A percentile compares a stretch with the other conserved stretches of the same genome.
phyloP scores from a whole-genome alignment of 2,329 filamentous ascomycete genomes.

The Botrytis byssoidea region DNA sequence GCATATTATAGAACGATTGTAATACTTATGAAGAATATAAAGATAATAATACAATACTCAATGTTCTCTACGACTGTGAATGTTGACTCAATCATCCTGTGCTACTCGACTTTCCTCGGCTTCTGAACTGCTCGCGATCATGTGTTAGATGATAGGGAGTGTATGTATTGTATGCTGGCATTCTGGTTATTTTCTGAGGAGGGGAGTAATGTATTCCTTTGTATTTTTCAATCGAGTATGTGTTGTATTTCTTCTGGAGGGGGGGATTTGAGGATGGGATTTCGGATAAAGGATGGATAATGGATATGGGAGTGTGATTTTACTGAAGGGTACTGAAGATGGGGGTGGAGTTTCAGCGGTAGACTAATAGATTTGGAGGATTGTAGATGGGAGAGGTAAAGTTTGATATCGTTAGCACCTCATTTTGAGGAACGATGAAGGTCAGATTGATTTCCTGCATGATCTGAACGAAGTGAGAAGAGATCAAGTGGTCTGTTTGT shows the following conservation, averaged over 20 bases:
- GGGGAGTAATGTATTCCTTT: neutral
- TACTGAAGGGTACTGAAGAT: neutral
- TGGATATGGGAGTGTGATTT: neutral
- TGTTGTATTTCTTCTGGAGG: neutral
- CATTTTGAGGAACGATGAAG: neutral
- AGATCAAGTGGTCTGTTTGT: neutral
- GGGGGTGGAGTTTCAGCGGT: neutral
- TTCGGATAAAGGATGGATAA: neutral
- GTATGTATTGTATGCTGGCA: neutral
- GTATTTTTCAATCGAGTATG: neutral
- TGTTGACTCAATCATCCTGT: neutral
- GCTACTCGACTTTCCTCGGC: neutral
- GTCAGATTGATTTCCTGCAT: neutral
- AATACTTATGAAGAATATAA: slow-evolving; percentile 19
- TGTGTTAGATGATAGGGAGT: neutral
- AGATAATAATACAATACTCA: neutral
- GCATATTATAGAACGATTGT: slow-evolving; percentile 15
- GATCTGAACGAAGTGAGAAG: neutral
- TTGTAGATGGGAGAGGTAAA: neutral
- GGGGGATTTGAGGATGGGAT: neutral
- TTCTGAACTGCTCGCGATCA: neutral
- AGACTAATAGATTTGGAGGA: neutral
- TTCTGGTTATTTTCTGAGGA: neutral
- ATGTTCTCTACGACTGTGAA: neutral
- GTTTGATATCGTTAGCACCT: neutral